Evolutionary conservation across 441 rosid genomes (phyloP).

Genomic region (Arabidopsis lyrata): DNA sequence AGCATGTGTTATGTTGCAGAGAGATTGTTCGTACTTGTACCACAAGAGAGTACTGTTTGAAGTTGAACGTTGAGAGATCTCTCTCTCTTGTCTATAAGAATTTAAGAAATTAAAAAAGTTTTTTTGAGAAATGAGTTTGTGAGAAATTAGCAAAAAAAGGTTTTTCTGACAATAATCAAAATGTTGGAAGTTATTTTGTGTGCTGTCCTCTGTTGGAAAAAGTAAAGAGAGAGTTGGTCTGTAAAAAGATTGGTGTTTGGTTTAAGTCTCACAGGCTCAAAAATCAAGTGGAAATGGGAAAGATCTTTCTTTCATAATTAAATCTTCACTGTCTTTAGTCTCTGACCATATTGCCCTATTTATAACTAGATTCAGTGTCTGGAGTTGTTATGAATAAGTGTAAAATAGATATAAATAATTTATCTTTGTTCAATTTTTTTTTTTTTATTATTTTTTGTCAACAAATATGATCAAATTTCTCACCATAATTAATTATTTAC

Average conservation of each 20-base stretch:
- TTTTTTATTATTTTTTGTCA: background rate
- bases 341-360: conserved; percentile 30
- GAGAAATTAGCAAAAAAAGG: conserved; percentile 17
- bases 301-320: conserved; percentile 19
- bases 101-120: too few species aligned
- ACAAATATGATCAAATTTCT: background rate
- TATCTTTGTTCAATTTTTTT: too few species aligned
- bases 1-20: conserved; percentile 42
- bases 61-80: conserved; percentile 36
- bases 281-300: conserved; percentile 38
- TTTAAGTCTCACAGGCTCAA: conserved; percentile 35
- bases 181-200: conserved; percentile 3
- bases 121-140: conserved; percentile 2
- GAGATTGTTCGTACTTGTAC: conserved; percentile 36
- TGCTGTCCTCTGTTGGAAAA: conserved; percentile 24
- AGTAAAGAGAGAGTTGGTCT: conserved; percentile 6
- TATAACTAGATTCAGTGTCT: conserved; percentile 12
- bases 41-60: conserved; percentile 21
- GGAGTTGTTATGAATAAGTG: background rate
- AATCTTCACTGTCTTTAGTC: conserved; percentile 20
- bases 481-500: background rate
- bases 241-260: conserved; percentile 25
- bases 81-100: background rate
- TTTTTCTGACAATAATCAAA: conserved; percentile 35
- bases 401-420: too few species aligned